These are phyloP conservation scores for Cladosporium cucumerinum DNA, from an alignment of 2,329 filamentous ascomycete species.

Conservation along the genomic window DNA sequence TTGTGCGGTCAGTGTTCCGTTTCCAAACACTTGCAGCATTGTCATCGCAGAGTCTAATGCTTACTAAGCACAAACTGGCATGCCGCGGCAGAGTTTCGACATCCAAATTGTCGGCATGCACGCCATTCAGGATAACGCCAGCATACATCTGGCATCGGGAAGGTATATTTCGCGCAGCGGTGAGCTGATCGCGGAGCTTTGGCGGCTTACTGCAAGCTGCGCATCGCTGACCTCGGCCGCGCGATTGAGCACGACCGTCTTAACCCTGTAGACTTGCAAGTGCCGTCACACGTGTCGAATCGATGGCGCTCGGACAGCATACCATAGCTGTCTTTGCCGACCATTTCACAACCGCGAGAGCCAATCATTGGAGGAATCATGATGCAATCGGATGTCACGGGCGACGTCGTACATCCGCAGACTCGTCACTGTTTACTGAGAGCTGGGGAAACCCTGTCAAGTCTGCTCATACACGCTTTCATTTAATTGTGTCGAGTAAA, in stretches of 20 bases:
- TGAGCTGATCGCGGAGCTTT: constrained; percentile 5
- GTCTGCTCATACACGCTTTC: neutral
- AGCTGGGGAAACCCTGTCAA: constrained; percentile 6
- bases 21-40: neutral
- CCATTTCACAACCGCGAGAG: neutral
- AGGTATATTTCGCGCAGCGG: neutral
- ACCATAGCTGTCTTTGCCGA: neutral
- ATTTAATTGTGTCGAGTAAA: neutral
- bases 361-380: neutral
- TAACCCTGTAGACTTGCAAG: constrained; percentile 1
- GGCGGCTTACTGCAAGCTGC: neutral
- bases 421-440: neutral
- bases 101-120: neutral
- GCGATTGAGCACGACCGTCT: neutral
- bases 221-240: neutral
- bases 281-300: constrained; percentile 1
- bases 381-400: constrained; percentile 1
- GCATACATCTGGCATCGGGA: neutral
- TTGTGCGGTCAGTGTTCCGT: neutral
- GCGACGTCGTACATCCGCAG: neutral
- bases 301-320: constrained; percentile 2
- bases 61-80: neutral
- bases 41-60: neutral
- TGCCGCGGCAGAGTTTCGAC: neutral
- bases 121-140: neutral